These are phyloP conservation scores for Meripilus lineatus DNA, from an alignment of 1,284 basidiomycete species.

Conservation along the genomic window DNA sequence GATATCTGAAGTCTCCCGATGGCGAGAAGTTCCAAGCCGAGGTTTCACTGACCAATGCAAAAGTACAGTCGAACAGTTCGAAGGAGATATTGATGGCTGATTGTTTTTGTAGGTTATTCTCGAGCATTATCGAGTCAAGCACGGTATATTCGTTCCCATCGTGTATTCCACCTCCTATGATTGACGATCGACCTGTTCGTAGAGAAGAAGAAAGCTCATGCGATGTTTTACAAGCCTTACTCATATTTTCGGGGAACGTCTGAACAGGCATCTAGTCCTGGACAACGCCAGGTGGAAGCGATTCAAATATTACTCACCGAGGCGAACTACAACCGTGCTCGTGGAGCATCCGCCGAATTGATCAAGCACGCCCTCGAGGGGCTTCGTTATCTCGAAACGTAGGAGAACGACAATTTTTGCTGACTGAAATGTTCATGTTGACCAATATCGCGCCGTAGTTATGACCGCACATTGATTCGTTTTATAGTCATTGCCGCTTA, in stretches of 20 bases:
- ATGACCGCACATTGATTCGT: slow-evolving; percentile 74
- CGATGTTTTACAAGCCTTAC: slow-evolving; percentile 63
- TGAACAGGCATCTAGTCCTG: slow-evolving; percentile 23
- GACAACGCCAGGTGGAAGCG: slow-evolving; percentile 27
- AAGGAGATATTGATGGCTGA: slow-evolving; percentile 2
- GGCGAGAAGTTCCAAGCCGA: slow-evolving; percentile 43
- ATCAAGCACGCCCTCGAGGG: slow-evolving; percentile 60
- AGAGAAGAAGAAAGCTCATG: slow-evolving; percentile 60
- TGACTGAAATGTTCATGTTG: background rate
- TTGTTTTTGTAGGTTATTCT: slow-evolving; percentile 48
- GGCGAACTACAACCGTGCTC: slow-evolving; percentile 45
- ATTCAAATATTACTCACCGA: slow-evolving; percentile 43
- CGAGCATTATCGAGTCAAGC: slow-evolving; percentile 79
- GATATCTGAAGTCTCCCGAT: slow-evolving; percentile 42
- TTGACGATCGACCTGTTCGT: background rate
- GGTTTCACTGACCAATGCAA: slow-evolving; percentile 68
- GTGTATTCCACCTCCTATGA: slow-evolving; percentile 15
- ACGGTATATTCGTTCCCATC: too few species aligned
- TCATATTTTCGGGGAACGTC: slow-evolving; percentile 42
- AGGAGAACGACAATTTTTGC: background rate
- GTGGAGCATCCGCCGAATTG: slow-evolving; percentile 46
- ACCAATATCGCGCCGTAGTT: slow-evolving; percentile 30
- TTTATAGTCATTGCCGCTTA: slow-evolving; percentile 72
- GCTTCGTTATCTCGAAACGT: slow-evolving; percentile 81
- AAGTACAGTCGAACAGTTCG: slow-evolving; percentile 31